phyloP scores from a whole-genome alignment of 2,329 filamentous ascomycete species.

The Aspergillus chevalieri region DNA sequence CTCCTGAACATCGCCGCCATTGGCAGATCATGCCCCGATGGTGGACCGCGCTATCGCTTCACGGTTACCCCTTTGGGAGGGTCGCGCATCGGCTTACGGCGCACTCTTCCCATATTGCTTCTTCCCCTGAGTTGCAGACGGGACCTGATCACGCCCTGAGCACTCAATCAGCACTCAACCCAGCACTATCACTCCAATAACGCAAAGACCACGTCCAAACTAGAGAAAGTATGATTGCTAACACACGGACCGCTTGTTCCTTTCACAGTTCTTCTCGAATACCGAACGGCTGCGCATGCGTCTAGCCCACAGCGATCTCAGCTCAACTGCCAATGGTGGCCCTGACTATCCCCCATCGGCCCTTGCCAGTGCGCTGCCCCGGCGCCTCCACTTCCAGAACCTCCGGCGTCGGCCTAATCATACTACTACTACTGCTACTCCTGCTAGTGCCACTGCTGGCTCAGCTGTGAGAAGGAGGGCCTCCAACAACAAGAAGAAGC shows the following conservation, averaged over 20 bases:
- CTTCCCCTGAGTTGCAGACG: not conserved
- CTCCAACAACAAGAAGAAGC: conserved; percentile 4
- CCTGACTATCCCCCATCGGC: conserved; percentile 12
- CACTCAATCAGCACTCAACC: not conserved
- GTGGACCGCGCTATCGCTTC: not conserved
- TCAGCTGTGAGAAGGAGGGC: conserved; percentile 3
- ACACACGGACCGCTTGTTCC: conserved; percentile 16
- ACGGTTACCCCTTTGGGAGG: not conserved
- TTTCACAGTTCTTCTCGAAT: conserved; percentile 36
- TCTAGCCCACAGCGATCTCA: conserved; percentile 26
- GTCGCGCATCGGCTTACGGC: not conserved
- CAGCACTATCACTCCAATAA: not conserved
- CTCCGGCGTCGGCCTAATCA: conserved; percentile 7
- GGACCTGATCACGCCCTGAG: too few species aligned
- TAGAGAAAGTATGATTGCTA: conserved; percentile 2
- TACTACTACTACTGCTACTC: too few species aligned
- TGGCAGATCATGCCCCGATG: not conserved
- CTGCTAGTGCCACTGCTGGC: too few species aligned
- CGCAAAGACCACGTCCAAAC: not conserved
- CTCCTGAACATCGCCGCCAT: too few species aligned
- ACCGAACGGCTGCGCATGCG: conserved; percentile 32
- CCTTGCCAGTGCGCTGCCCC: conserved; percentile 7
- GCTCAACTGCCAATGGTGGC: conserved; percentile 10
- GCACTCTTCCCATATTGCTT: not conserved
- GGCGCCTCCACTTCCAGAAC: conserved; percentile 13